Conservation (phyloP, 2,329 filamentous ascomycete species). For the Colletotrichum liaoningense region DNA sequence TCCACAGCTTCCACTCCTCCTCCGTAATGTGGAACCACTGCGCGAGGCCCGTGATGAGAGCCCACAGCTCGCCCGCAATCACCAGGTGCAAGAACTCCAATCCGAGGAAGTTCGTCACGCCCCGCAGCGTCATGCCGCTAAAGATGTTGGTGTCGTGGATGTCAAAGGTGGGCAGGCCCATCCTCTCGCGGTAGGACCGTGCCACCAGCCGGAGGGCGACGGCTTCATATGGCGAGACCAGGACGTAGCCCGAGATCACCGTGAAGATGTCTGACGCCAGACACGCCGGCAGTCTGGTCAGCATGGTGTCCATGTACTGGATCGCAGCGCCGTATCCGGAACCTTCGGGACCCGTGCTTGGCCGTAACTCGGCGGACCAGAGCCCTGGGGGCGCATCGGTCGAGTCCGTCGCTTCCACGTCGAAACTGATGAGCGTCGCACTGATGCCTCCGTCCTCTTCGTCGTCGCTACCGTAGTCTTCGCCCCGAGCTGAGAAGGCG, state of each 20-base stretch:
- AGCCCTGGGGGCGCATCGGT: constrained; percentile 62
- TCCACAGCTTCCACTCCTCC: constrained; percentile 51
- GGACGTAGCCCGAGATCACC: constrained; percentile 53
- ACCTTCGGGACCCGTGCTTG: constrained; percentile 53
- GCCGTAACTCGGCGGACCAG: constrained; percentile 70
- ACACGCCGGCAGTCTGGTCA: constrained; percentile 61
- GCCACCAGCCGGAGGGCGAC: constrained; percentile 58
- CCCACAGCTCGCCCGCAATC: constrained; percentile 59
- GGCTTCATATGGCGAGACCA: constrained; percentile 60
- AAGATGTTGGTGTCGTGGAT: constrained; percentile 53
- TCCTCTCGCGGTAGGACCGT: constrained; percentile 51
- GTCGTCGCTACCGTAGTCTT: constrained; percentile 67
- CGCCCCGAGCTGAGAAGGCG: constrained; percentile 59
- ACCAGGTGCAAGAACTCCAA: constrained; percentile 58
- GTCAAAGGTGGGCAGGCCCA: constrained; percentile 50
- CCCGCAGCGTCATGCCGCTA: constrained; percentile 52
- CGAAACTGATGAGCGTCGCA: constrained; percentile 70
- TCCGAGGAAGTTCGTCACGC: constrained; percentile 57
- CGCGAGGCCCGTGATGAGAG: constrained; percentile 50
- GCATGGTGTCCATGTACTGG: constrained; percentile 57
- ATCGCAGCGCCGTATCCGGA: constrained; percentile 42
- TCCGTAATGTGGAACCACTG: constrained; percentile 55
- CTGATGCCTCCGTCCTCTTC: constrained; percentile 66
- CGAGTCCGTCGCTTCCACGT: constrained; percentile 68
- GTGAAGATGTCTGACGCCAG: constrained; percentile 61